These are phyloP conservation scores for Eucalyptus erythrocorys DNA, from an alignment of 345 rosid genomes.

Conservation along the genomic window DNA sequence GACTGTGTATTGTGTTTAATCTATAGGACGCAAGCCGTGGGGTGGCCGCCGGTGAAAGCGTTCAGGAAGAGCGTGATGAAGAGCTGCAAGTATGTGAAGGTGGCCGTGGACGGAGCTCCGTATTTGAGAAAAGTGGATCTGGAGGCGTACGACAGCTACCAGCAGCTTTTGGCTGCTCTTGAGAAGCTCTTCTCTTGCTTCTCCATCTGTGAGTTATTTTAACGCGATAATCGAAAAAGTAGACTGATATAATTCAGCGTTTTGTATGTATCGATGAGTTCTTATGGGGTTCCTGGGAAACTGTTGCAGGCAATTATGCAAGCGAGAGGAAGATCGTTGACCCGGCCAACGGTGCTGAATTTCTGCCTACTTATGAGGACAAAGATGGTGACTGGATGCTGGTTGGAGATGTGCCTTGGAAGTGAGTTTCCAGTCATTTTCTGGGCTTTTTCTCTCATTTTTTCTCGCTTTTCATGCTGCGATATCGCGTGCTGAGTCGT, in stretches of 20 bases:
- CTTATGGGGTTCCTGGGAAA: background rate
- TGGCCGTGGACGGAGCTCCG: slow-evolving; percentile 68
- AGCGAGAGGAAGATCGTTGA: slow-evolving; percentile 19
- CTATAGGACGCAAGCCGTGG: slow-evolving; percentile 42
- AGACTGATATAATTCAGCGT: background rate
- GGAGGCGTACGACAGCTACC: slow-evolving; percentile 26
- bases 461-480: background rate
- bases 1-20: background rate
- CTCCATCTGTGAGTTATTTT: slow-evolving; percentile 19
- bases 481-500: background rate
- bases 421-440: slow-evolving; percentile 26
- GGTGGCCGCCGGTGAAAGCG: slow-evolving; percentile 72
- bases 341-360: slow-evolving; percentile 25
- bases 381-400: slow-evolving; percentile 91
- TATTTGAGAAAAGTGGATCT: slow-evolving; percentile 67
- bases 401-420: slow-evolving; percentile 88
- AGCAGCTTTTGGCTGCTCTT: slow-evolving; percentile 29
- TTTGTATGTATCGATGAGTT: background rate
- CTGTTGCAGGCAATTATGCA: slow-evolving; percentile 21
- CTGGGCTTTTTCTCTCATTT: background rate
- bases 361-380: slow-evolving; percentile 62
- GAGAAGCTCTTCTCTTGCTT: slow-evolving; percentile 48
- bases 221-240: background rate
- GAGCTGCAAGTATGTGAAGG: slow-evolving; percentile 52
- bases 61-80: slow-evolving; percentile 9